phyloP scores from a whole-genome alignment of 2,329 filamentous ascomycete species.

The Exophiala sp. region DNA sequence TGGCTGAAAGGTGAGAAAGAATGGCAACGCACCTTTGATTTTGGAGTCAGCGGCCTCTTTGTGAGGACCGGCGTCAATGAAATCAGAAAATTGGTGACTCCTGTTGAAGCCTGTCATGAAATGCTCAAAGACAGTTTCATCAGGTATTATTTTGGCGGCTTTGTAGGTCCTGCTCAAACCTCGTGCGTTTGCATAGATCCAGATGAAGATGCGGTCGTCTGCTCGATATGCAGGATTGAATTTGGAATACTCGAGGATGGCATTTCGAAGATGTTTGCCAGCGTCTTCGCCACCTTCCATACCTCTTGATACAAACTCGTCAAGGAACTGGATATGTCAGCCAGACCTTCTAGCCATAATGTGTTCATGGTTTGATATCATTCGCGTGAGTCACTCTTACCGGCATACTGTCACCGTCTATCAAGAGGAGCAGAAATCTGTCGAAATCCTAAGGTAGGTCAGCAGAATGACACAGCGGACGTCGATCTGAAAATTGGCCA shows the following conservation, averaged over 20 bases:
- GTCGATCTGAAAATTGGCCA: constrained; percentile 11
- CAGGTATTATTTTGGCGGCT: constrained; percentile 27
- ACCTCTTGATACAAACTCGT: constrained; percentile 20
- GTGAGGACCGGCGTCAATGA: constrained; percentile 42
- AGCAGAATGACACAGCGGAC: not conserved
- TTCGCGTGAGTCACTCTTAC: constrained; percentile 25
- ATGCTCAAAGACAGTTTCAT: constrained; percentile 29
- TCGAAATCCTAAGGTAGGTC: constrained; percentile 21
- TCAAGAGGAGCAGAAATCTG: constrained; percentile 22
- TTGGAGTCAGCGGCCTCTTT: constrained; percentile 46
- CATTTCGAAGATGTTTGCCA: constrained; percentile 21
- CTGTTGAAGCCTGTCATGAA: constrained; percentile 46
- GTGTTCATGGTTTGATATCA: not conserved
- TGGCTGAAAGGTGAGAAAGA: not conserved
- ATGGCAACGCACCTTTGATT: constrained; percentile 35
- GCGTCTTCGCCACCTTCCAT: constrained; percentile 23
- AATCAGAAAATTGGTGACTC: constrained; percentile 37
- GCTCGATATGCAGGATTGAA: constrained; percentile 22
- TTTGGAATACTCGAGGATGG: constrained; percentile 17
- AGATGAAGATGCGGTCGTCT: constrained; percentile 33
- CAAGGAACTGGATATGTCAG: constrained; percentile 20
- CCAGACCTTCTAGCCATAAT: not conserved
- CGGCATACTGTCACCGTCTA: constrained; percentile 38
- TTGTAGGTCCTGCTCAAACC: constrained; percentile 38
- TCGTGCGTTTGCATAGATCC: constrained; percentile 40